A percentile compares a stretch with the other conserved stretches of the same genome.
Conservation (phyloP, 2,329 filamentous ascomycete species). For the Arthroderma sp. region DNA sequence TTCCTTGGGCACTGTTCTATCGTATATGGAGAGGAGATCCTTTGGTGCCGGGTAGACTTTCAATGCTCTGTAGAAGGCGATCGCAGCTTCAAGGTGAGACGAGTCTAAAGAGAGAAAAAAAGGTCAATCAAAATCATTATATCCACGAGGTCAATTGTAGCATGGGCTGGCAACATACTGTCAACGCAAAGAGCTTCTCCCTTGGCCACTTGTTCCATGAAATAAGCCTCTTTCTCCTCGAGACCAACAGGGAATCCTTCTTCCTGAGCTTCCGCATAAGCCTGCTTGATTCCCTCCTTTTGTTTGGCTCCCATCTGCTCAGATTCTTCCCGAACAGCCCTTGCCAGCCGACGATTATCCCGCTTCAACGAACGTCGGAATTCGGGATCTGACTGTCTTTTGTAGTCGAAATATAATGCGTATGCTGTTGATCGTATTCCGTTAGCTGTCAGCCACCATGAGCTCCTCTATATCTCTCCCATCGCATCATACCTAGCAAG, state of each 20-base stretch:
- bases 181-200: conserved; percentile 75
- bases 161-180: conserved; percentile 44
- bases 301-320: conserved; percentile 34
- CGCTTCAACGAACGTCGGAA: conserved; percentile 47
- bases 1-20: conserved; percentile 96
- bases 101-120: conserved; percentile 18
- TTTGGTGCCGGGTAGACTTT: conserved; percentile 94
- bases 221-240: conserved; percentile 90
- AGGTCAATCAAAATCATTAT: neutral
- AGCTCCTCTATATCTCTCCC: too few species aligned
- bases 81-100: conserved; percentile 59
- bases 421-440: conserved; percentile 33
- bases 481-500: conserved; percentile 34
- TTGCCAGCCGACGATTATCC: conserved; percentile 35
- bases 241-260: conserved; percentile 84
- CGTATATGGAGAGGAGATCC: conserved; percentile 92
- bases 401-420: conserved; percentile 54
- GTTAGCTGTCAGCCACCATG: too few species aligned
- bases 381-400: conserved; percentile 48
- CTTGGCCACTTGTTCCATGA: conserved; percentile 85
- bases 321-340: conserved; percentile 35
- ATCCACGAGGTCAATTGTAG: conserved; percentile 8
- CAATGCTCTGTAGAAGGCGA: conserved; percentile 95
- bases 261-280: conserved; percentile 69
- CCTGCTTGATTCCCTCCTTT: conserved; percentile 56